Evolutionary conservation across 2,329 filamentous ascomycete genomes (phyloP).

Genomic region (Drechslerella coelobrocha): DNA sequence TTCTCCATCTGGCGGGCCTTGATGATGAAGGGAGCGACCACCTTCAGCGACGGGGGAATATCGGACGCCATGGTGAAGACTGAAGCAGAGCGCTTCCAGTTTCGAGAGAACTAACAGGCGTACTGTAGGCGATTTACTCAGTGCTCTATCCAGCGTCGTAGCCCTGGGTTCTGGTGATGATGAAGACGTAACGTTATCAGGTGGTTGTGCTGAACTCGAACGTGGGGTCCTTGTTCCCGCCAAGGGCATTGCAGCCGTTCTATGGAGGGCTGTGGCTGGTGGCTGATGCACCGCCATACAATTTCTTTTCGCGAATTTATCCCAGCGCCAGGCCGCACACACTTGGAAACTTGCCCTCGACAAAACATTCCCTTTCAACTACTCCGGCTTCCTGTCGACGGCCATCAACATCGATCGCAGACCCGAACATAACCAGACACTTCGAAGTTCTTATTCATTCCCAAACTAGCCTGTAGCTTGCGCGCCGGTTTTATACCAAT

Average conservation of each 20-base stretch:
- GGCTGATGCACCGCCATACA: constrained; percentile 25
- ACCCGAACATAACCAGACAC: not conserved
- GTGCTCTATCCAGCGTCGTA: not conserved
- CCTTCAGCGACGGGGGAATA: constrained; percentile 75
- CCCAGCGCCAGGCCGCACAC: constrained; percentile 16
- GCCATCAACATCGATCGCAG: not conserved
- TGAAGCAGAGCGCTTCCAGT: not conserved
- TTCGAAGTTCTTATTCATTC: no score
- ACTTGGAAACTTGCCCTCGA: constrained; percentile 6
- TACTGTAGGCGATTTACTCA: not conserved
- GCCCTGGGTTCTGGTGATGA: not conserved
- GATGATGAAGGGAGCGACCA: constrained; percentile 80
- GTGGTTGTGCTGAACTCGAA: no score
- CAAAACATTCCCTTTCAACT: constrained; percentile 11
- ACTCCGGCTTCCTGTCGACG: constrained; percentile 4
- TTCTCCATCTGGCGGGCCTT: constrained; percentile 83
- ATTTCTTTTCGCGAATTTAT: constrained; percentile 45
- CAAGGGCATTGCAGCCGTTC: constrained; percentile 12
- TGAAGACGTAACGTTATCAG: not conserved
- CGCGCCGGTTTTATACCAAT: not conserved
- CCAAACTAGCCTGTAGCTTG: not conserved
- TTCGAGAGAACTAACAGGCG: not conserved
- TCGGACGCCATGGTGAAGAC: constrained; percentile 69
- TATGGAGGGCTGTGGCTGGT: constrained; percentile 31
- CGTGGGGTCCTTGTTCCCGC: constrained; percentile 27